Conservation (phyloP, 345 rosid genomes). For the Citrus sp. region DNA sequence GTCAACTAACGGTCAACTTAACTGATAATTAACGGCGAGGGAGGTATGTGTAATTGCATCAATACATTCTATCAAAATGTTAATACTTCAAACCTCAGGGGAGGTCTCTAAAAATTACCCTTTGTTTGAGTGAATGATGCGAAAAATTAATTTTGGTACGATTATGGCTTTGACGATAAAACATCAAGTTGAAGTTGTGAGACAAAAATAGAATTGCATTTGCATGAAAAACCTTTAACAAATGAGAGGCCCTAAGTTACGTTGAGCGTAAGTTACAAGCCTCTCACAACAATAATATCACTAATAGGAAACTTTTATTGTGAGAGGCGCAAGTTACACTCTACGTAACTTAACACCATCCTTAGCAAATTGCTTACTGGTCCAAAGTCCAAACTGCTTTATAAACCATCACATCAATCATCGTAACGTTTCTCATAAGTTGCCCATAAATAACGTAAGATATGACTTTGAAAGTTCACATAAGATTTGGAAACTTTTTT, state of each 20-base stretch:
- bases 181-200: background rate
- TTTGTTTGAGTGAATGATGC: background rate
- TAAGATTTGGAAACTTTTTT: no score
- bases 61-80: no score
- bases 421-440: background rate
- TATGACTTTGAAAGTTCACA: background rate
- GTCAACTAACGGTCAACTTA: no score
- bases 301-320: no score
- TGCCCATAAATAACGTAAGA: background rate
- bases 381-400: background rate
- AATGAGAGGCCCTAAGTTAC: background rate
- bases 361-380: background rate
- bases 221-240: background rate
- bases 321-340: no score
- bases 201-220: background rate
- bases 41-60: no score
- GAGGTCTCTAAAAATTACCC: no score
- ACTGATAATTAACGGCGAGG: no score
- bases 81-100: no score
- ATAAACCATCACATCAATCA: background rate
- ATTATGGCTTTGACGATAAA: background rate
- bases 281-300: no score
- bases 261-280: no score
- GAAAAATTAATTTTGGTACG: background rate
- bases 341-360: fast-evolving